phyloP scores from a whole-genome alignment of 1,284 basidiomycete species.

The Apiotrichum mycotoxinovorans region DNA sequence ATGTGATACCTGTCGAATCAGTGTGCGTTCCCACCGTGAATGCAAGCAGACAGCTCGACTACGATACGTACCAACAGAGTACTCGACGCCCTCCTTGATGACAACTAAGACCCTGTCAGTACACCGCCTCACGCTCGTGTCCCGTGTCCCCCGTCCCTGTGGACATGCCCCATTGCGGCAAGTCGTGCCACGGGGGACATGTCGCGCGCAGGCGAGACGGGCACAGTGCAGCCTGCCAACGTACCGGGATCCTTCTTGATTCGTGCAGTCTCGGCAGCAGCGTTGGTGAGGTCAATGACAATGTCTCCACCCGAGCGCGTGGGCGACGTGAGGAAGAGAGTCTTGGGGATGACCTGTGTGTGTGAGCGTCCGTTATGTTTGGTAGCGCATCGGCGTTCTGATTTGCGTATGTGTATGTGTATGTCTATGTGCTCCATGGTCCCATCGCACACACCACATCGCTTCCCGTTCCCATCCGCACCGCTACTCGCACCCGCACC shows the following conservation, averaged over 20 bases:
- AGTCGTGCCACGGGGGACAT: too few species aligned
- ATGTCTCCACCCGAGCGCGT: constrained; percentile 48
- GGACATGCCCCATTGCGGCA: too few species aligned
- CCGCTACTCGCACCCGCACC: too few species aligned
- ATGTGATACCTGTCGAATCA: constrained; percentile 1
- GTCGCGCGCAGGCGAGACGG: too few species aligned
- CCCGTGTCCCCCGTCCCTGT: too few species aligned
- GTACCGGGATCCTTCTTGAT: constrained; percentile 54
- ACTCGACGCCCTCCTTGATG: constrained; percentile 57
- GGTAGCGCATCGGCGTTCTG: background rate
- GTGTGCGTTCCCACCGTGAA: background rate
- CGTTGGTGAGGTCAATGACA: constrained; percentile 52
- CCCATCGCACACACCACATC: background rate
- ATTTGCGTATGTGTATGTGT: background rate
- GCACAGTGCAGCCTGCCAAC: constrained; percentile 4
- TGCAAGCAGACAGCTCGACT: too few species aligned
- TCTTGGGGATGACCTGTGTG: constrained; percentile 46
- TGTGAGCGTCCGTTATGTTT: too few species aligned
- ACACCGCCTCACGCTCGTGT: background rate
- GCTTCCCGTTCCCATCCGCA: too few species aligned
- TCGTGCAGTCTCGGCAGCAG: constrained; percentile 47
- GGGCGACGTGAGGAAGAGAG: constrained; percentile 53
- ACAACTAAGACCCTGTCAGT: constrained; percentile 32
- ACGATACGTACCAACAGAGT: constrained; percentile 51
- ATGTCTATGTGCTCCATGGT: background rate